Base-by-base conservation (phyloP, 2,329 filamentous ascomycete species). In the Ascosphaera apis region DNA sequence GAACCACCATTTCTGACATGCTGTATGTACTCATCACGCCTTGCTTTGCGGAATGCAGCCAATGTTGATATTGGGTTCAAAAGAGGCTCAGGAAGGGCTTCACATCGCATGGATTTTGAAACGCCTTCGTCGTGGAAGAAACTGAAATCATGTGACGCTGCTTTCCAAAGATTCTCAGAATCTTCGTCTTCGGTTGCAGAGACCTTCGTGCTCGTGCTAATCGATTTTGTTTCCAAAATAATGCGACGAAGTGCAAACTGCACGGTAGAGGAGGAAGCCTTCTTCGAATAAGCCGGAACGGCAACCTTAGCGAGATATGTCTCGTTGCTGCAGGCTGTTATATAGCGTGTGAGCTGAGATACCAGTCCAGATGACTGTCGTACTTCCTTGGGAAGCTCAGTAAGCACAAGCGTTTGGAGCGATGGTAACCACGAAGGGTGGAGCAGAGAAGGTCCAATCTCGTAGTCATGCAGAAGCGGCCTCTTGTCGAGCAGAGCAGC, bases 81-180 rank as follows among this genome's bases (percentile, higher is more conserved):
- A 4, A 44, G 44, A 2, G 55, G 52, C 39, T 61, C 56, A 1
- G 62, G 60, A 34, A 62, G 52, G 35, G 54, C 54, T 36, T 55
- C 56, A 64, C 60, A 36, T 53, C 49, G 16, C 54, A 53, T 11
- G 62, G 62, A 11, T 66, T 53, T 8, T 62, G 53, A 40, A 65
- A 67, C 44, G 71, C 67, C n/a, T 33, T 65, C 65, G 28, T 68
- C 65, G 1, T 57, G 61, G 39, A 74, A 74, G 49, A 71, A 71
- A 18, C 65, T 68, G 41, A 73, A 74, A 45, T 74, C 69, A 36
- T 65, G 57, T 38, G 61, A 56, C 3, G 68, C 66, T 6, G 68
- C 68, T 35, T 61, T 57, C 69, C 68, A 72, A 8, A 73, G 57
- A 3, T 61, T 60, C 45, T 72, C 69, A 3, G 62, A 65, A 44